Evolutionary conservation across 768 basidiomycete genomes (phyloP), one percentile per base, ranked within the genome.

Genomic region (Arthromyces matolae): DNA sequence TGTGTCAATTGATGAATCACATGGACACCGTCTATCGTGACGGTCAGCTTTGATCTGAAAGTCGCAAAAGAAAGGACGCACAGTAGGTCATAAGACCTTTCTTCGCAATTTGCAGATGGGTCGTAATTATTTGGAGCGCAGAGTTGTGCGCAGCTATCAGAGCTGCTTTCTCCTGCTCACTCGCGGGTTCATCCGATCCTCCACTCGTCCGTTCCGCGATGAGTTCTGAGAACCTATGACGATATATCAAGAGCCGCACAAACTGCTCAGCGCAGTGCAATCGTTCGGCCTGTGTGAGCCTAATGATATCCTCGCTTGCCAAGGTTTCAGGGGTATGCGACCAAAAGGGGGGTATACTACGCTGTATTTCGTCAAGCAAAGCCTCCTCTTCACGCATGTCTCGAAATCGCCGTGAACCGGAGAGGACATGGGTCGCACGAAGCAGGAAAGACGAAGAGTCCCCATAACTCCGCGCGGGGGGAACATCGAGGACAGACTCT

Each of bases 1-100:
- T 94, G 92, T 3, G 93, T 94, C 50, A 95, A 72, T 64, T 96
- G 93, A 62, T 96, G 93, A 37, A 96, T 95, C 50, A 94, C 92
- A 63, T 94, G 92, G 1, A 95, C 92, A 2, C 93, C 93, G 65
- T 93, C 91, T 93, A 39, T 47, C 40, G 49, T 52, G 45, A 50
- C 51, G 20, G 31, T 49, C 27, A 52, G 33, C 44, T 9, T 31
- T 14, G 31, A 20, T 22, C 14, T 24, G n/a, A 31, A 2, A 18
- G 6, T 9, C 6, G 35, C 40, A 38, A 22, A 57, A 39, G 33
- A 42, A 49, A 35, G 55, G 29, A 77, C 90, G 69, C 57, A 93
- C 90, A 95, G 59, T 93, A 96, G 5, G 93, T 94, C 92, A 96
- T 94, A 58, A 94, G 57, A 51, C 92, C 82, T 71, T 87, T 86